Base-by-base conservation (phyloP, 805 yeast genomes). In the Jamesozyma jinghongensis region DNA sequence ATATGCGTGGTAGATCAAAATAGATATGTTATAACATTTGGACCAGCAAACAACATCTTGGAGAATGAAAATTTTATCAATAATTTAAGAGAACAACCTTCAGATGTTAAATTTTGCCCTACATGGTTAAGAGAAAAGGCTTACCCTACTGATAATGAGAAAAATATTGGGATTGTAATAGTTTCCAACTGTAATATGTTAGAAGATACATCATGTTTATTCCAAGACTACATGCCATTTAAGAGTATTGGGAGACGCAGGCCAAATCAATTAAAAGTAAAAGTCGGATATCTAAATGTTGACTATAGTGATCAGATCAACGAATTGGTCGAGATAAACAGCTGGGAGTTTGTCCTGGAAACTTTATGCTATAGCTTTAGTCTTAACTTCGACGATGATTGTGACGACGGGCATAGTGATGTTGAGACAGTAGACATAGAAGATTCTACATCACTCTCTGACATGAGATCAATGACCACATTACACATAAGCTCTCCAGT, bases 201-300 rank as follows among this genome's bases (percentile, higher is more conserved):
- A 29, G 41, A 28, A 3, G 43, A 40, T 2, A 51, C 44, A 39
- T 57, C 63, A 1, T 43, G 53, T 33, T 41, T 60, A 16, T 41
- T 57, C 14, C 44, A 41, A 48, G 49, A 59, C 37, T 59, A 43
- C 39, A 40, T 39, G 11, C 27, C 40, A 1, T 55, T 59, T 29
- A 45, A 48, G 7, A 36, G 45, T 27, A 6, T 8, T 1, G 53
- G 50, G 5, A 49, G 54, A 42, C 46, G 48, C 25, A 50, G 47
- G 30, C 50, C 57, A 3, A 46, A 55, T 32, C 60, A 57, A 30
- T 28, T 60, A 2, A 62, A 60, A 36, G 41, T 61, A 5, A 60
- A 56, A 41, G 51, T 62, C 1, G 67, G 67, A 1, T 62, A 50
- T 36, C 42, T 56, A 29, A 58, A 62, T 41, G 47, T 47, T 11